Percentiles rank a stretch among this genome's conserved stretches.
phyloP scores from a whole-genome alignment of 768 basidiomycete genomes.

The Pleurotus pulmonarius region DNA sequence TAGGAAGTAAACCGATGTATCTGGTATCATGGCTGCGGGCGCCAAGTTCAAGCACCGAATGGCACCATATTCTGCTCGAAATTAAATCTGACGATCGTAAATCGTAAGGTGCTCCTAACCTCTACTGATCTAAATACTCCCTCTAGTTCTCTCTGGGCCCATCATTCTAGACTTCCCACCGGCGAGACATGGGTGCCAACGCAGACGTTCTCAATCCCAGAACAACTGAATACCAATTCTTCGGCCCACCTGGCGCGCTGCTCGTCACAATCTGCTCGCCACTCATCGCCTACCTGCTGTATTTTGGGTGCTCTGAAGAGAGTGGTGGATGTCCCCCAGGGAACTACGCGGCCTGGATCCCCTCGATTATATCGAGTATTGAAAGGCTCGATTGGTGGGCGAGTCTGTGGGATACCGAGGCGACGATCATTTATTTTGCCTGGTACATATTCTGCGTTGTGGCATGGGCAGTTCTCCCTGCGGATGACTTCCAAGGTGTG shows the following conservation, averaged over 20 bases:
- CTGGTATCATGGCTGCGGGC: too few relatives aligned
- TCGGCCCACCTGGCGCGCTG: conserved; percentile 75
- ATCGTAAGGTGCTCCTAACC: too few relatives aligned
- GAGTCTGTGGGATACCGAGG: conserved; percentile 78
- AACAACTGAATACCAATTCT: conserved; percentile 72
- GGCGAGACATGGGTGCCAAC: not conserved
- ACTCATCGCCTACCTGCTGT: conserved; percentile 64
- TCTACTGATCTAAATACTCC: too few relatives aligned
- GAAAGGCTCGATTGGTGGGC: conserved; percentile 61
- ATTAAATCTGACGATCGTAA: too few relatives aligned
- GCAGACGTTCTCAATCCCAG: conserved; percentile 50
- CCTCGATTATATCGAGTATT: conserved; percentile 41
- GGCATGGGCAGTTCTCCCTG: conserved; percentile 77
- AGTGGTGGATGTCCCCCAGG: conserved; percentile 69
- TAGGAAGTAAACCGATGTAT: conserved; percentile 13
- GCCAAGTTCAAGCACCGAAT: too few relatives aligned
- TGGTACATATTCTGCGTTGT: conserved; percentile 87
- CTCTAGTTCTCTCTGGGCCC: too few relatives aligned
- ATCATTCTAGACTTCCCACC: too few relatives aligned
- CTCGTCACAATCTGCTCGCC: conserved; percentile 70
- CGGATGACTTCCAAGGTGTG: conserved; percentile 65
- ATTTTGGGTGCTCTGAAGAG: conserved; percentile 70
- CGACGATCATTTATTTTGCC: conserved; percentile 67
- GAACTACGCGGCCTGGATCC: conserved; percentile 21
- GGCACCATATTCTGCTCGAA: too few relatives aligned